These are phyloP conservation scores for Globisporangium ultimum DNA, from an alignment of 352 stramenopile species.

Conservation along the genomic window DNA sequence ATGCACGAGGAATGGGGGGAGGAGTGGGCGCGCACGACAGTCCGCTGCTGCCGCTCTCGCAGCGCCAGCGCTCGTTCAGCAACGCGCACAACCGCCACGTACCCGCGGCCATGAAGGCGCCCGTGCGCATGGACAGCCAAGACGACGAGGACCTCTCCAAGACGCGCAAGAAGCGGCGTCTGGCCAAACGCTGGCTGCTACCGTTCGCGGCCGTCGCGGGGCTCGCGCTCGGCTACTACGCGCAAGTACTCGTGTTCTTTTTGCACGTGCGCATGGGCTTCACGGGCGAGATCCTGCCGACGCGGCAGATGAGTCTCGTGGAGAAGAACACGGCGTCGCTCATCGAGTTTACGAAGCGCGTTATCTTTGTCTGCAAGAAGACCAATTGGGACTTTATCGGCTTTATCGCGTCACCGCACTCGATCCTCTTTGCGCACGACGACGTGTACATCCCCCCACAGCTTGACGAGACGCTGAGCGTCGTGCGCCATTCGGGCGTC, in stretches of 20 bases:
- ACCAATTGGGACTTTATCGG: constrained; percentile 81
- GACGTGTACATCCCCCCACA: constrained; percentile 49
- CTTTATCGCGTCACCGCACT: constrained; percentile 58
- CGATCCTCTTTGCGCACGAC: constrained; percentile 64
- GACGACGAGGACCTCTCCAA: constrained; percentile 17
- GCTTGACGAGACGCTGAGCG: constrained; percentile 49
- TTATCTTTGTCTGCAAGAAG: constrained; percentile 70
- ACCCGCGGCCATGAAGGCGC: no score
- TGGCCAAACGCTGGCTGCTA: constrained; percentile 19
- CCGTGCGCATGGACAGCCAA: no score
- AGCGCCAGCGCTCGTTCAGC: no score
- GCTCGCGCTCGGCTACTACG: constrained; percentile 64
- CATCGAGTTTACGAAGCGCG: constrained; percentile 48
- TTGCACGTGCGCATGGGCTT: constrained; percentile 55
- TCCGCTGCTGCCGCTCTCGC: no score
- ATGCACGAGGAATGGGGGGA: no score
- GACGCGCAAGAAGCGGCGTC: constrained; percentile 9
- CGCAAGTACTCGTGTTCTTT: constrained; percentile 67
- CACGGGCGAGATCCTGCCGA: constrained; percentile 47
- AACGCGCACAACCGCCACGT: no score
- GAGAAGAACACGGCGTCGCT: constrained; percentile 49
- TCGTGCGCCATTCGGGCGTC: constrained; percentile 58
- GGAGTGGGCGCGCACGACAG: no score
- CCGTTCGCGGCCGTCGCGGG: constrained; percentile 17
- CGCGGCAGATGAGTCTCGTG: constrained; percentile 31